Conservation (phyloP, 176 grass and related monocot genomes). For the Coix lacrymajobi region DNA sequence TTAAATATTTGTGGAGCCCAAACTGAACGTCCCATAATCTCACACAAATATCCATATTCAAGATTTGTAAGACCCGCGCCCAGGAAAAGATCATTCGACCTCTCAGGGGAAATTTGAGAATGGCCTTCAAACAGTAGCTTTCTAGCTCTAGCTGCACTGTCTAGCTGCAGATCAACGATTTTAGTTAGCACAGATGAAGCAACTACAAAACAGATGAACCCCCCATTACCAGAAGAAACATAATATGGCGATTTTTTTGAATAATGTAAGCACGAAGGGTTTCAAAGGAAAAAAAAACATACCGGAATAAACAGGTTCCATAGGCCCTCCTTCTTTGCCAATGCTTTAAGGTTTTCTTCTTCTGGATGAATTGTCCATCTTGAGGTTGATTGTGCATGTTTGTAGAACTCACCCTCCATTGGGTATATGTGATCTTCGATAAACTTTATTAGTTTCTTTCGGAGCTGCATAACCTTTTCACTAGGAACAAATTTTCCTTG, state of each 20-base stretch:
- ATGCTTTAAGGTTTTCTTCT: constrained; percentile 69
- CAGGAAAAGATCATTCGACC: constrained; percentile 48
- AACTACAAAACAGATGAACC: constrained; percentile 7
- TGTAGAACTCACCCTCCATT: constrained; percentile 73
- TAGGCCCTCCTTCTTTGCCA: constrained; percentile 71
- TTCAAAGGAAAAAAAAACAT: constrained; percentile 9
- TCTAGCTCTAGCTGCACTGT: constrained; percentile 91
- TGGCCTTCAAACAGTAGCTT: constrained; percentile 51
- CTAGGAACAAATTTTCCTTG: constrained; percentile 66
- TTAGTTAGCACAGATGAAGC: constrained; percentile 15
- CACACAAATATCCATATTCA: constrained; percentile 96
- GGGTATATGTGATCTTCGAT: constrained; percentile 79
- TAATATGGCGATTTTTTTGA: background rate
- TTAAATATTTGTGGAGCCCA: constrained; percentile 99
- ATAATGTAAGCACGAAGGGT: background rate
- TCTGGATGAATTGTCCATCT: constrained; percentile 80
- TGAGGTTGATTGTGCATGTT: constrained; percentile 61
- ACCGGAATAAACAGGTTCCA: constrained; percentile 98
- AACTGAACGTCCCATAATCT: constrained; percentile 88
- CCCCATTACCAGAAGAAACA: background rate
- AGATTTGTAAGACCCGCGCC: constrained; percentile 92
- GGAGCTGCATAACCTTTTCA: constrained; percentile 64
- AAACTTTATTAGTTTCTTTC: constrained; percentile 68
- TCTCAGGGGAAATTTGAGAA: constrained; percentile 27
- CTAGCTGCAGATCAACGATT: constrained; percentile 57